phyloP scores from a whole-genome alignment of 805 yeast species.

The Cyberlindnera xylosilytica region DNA sequence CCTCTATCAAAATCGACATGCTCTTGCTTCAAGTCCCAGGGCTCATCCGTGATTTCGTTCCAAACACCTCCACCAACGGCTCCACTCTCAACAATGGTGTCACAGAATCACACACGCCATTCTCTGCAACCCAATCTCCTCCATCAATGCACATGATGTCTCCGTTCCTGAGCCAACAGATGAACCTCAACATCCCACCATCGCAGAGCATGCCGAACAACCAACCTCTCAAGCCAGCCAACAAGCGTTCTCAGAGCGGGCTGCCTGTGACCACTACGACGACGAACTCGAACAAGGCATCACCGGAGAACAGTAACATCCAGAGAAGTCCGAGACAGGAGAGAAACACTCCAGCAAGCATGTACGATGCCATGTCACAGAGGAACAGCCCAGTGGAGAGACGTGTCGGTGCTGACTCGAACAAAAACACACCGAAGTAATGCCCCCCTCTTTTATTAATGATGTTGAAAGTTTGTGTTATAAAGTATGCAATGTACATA shows the following conservation, averaged over 20 bases:
- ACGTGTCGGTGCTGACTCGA: constrained; percentile 4
- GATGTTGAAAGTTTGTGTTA: too few species aligned
- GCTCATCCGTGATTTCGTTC: constrained; percentile 11
- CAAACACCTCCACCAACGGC: constrained; percentile 7
- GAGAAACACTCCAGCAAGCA: constrained; percentile 3
- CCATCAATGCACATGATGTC: constrained; percentile 14
- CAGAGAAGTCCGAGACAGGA: constrained; percentile 12
- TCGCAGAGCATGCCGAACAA: constrained; percentile 21
- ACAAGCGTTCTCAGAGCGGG: constrained; percentile 10
- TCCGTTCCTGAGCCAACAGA: constrained; percentile 16
- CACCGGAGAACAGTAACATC: constrained; percentile 2
- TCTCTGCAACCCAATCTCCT: constrained; percentile 13
- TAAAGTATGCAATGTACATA: too few species aligned
- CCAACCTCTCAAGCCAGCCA: constrained; percentile 9
- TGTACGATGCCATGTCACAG: constrained; percentile 1
- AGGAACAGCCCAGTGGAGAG: constrained; percentile 16
- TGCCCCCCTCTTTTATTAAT: too few species aligned
- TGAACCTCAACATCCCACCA: constrained; percentile 15
- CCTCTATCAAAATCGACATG: constrained; percentile 67
- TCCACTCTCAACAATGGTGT: constrained; percentile 10
- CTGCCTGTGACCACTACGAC: constrained; percentile 14
- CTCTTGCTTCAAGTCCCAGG: constrained; percentile 77
- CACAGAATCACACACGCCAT: constrained; percentile 12
- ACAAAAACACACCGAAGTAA: constrained; percentile 8
- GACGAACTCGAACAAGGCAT: background rate